Evolutionary conservation across 306 rosid species (phyloP).

Genomic region (Acacia melanoxylon): DNA sequence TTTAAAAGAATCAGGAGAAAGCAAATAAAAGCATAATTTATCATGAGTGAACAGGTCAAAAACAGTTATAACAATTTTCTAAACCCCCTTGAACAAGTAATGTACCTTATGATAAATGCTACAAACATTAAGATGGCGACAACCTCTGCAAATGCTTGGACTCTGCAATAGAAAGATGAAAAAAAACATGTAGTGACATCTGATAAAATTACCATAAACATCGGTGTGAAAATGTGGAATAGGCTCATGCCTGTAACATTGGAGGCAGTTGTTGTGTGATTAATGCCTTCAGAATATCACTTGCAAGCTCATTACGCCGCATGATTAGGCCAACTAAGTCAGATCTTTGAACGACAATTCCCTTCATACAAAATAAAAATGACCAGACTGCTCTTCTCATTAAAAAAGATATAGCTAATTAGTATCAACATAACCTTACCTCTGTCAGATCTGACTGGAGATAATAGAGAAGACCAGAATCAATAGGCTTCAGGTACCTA

Average conservation of each 20-base stretch:
- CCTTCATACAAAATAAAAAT: constrained; percentile 47
- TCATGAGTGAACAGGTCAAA: neutral
- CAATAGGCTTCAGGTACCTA: constrained; percentile 75
- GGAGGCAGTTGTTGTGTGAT: constrained; percentile 74
- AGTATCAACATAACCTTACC: constrained; percentile 39
- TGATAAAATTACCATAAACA: constrained; percentile 18
- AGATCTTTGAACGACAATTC: constrained; percentile 75
- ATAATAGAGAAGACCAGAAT: constrained; percentile 86
- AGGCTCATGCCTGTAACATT: constrained; percentile 59
- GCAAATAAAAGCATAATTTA: neutral
- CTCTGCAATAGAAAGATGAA: constrained; percentile 52
- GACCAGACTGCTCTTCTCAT: constrained; percentile 23
- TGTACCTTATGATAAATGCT: constrained; percentile 88
- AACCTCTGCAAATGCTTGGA: constrained; percentile 72
- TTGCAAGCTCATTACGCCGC: constrained; percentile 92
- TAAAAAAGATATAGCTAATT: constrained; percentile 24
- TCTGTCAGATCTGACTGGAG: constrained; percentile 83
- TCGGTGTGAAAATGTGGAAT: constrained; percentile 27
- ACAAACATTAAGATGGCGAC: constrained; percentile 91
- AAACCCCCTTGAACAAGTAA: constrained; percentile 13
- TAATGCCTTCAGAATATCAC: constrained; percentile 74
- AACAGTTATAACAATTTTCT: neutral
- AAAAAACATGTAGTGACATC: constrained; percentile 22
- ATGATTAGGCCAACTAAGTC: constrained; percentile 86
- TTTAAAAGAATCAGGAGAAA: constrained; percentile 17